Conservation (phyloP, 768 basidiomycete genomes). For the Termitomyces bulborhizus region DNA sequence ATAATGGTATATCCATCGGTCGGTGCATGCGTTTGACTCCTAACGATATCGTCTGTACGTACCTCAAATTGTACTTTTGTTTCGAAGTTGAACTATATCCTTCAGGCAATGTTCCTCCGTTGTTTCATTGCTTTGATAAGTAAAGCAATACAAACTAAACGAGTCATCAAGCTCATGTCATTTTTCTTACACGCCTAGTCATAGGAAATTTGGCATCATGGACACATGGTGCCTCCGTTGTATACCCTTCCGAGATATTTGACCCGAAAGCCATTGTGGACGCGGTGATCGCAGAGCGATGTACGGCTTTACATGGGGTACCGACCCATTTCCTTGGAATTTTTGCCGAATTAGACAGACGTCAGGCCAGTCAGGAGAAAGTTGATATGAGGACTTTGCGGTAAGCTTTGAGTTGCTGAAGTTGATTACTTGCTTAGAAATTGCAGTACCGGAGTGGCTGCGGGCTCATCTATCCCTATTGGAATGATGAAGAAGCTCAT, state of each 20-base stretch:
- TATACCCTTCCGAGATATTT: conserved; percentile 67
- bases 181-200: conserved; percentile 52
- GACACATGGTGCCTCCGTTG: conserved; percentile 66
- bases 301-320: conserved; percentile 79
- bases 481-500: conserved; percentile 74
- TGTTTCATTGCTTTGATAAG: conserved; percentile 91
- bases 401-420: conserved; percentile 27
- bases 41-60: conserved; percentile 63
- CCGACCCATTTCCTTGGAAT: conserved; percentile 83
- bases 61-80: neutral
- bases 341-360: conserved; percentile 56
- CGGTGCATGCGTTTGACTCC: conserved; percentile 64
- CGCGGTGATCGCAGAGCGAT: conserved; percentile 59
- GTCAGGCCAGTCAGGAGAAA: conserved; percentile 36
- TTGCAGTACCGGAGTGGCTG: conserved; percentile 69
- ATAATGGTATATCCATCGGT: conserved; percentile 68
- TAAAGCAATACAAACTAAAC: conserved; percentile 19
- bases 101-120: conserved; percentile 73
- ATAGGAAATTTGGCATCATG: conserved; percentile 77
- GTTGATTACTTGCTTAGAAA: neutral
- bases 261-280: conserved; percentile 65
- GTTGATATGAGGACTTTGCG: conserved; percentile 48
- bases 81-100: neutral
- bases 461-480: conserved; percentile 74
- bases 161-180: conserved; percentile 1